phyloP scores from a whole-genome alignment of 768 basidiomycete species.

The Termitomyces sp. region DNA sequence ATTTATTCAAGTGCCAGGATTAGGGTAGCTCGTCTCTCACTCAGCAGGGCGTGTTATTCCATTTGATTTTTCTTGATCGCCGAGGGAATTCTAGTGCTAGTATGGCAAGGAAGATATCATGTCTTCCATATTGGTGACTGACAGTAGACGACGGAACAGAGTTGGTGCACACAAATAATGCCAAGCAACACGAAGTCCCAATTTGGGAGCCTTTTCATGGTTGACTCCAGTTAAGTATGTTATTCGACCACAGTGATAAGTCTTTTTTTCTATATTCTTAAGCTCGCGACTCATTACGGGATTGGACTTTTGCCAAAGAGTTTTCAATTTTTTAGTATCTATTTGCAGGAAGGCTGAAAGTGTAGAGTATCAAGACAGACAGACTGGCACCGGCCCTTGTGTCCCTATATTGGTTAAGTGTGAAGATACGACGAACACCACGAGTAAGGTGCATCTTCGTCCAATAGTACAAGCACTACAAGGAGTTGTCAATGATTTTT shows the following conservation, averaged over 20 bases:
- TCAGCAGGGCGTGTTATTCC: not conserved
- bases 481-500: not conserved
- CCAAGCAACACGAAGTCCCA: not conserved
- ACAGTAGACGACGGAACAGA: no score
- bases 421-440: constrained; percentile 16
- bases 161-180: no score
- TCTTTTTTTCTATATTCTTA: no score
- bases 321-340: constrained; percentile 5
- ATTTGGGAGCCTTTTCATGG: no score
- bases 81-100: no score
- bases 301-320: no score
- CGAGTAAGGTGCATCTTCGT: constrained; percentile 15
- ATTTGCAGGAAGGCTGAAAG: constrained; percentile 1
- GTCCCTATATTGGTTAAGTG: constrained; percentile 12
- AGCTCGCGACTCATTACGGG: no score
- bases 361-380: not conserved
- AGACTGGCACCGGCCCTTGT: not conserved
- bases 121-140: no score
- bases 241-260: no score
- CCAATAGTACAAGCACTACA: constrained; percentile 21
- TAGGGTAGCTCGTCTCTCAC: not conserved
- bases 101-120: no score
- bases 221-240: no score
- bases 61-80: no score
- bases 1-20: not conserved